A percentile compares a stretch with the other conserved stretches of the same genome.
phyloP scores from a whole-genome alignment of 805 yeast genomes.

The Ogataea pini region DNA sequence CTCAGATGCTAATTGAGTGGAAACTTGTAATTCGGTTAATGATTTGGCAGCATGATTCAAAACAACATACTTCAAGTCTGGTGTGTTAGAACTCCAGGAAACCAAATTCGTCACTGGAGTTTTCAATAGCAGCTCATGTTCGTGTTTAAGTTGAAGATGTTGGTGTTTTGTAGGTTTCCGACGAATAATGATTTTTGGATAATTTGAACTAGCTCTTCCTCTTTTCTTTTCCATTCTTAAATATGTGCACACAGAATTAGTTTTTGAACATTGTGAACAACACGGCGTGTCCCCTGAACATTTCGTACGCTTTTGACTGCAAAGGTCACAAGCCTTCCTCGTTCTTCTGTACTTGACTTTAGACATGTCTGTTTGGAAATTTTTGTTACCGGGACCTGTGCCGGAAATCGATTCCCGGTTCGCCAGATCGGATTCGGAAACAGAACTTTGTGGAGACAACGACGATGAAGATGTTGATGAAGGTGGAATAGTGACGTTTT shows the following conservation, averaged over 20 bases:
- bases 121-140: not conserved
- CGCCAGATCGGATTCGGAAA: conserved; percentile 6
- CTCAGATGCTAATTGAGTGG: conserved; percentile 10
- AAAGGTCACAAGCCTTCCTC: conserved; percentile 47
- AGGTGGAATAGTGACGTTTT: not conserved
- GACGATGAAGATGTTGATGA: conserved; percentile 4
- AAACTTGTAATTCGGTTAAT: conserved; percentile 9
- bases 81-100: not conserved
- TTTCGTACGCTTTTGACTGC: conserved; percentile 47
- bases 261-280: conserved; percentile 42
- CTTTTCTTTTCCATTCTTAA: conserved; percentile 45
- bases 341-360: conserved; percentile 24
- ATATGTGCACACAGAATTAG: conserved; percentile 40
- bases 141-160: conserved; percentile 1
- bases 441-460: conserved; percentile 3
- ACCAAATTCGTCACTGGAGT: not conserved
- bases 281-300: conserved; percentile 48
- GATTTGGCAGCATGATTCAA: conserved; percentile 10
- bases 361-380: conserved; percentile 1
- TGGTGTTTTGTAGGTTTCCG: conserved; percentile 28
- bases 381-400: not conserved
- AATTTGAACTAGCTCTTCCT: conserved; percentile 47
- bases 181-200: conserved; percentile 37
- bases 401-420: not conserved
- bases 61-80: conserved; percentile 10